Conservation (phyloP, 2,329 filamentous ascomycete species). For the Penicillium sp. region DNA sequence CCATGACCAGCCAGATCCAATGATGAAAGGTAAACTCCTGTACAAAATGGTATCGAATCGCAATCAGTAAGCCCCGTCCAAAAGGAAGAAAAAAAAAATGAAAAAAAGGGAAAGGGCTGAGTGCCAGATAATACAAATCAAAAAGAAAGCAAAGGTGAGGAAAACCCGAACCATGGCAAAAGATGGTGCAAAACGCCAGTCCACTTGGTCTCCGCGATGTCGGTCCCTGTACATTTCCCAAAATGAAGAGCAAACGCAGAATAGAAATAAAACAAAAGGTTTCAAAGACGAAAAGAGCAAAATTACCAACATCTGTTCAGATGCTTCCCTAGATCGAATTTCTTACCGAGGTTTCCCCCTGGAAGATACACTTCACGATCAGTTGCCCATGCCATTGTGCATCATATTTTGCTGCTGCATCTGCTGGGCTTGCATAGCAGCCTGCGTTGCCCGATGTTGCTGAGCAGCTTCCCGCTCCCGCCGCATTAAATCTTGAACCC, state of each 20-base stretch:
- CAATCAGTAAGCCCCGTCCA: constrained; percentile 22
- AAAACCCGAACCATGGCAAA: constrained; percentile 19
- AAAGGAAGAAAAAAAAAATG: constrained; percentile 23
- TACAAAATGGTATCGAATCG: constrained; percentile 39
- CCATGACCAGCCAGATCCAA: constrained; percentile 12
- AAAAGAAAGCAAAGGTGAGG: constrained; percentile 14
- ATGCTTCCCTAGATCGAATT: constrained; percentile 6
- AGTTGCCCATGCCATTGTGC: constrained; percentile 41
- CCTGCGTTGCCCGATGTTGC: constrained; percentile 33
- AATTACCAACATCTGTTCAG: constrained; percentile 1
- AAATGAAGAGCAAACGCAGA: constrained; percentile 9
- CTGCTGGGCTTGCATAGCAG: constrained; percentile 37
- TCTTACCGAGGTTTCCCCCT: not conserved
- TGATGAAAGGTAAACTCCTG: constrained; percentile 28
- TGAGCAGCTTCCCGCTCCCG: constrained; percentile 35
- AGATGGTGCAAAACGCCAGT: constrained; percentile 24
- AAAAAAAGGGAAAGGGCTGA: constrained; percentile 4
- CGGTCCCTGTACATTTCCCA: constrained; percentile 26
- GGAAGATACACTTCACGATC: not conserved
- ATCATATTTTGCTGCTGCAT: constrained; percentile 44
- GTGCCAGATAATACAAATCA: constrained; percentile 12
- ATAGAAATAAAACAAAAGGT: constrained; percentile 6
- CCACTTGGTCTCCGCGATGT: constrained; percentile 23
- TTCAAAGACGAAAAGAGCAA: constrained; percentile 3
- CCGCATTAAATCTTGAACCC: constrained; percentile 39